A percentile compares a stretch with the other conserved stretches of the same genome.
These are phyloP conservation scores for Aspergillus aculeatus DNA, from an alignment of 2,329 filamentous ascomycete genomes.

Conservation along the genomic window DNA sequence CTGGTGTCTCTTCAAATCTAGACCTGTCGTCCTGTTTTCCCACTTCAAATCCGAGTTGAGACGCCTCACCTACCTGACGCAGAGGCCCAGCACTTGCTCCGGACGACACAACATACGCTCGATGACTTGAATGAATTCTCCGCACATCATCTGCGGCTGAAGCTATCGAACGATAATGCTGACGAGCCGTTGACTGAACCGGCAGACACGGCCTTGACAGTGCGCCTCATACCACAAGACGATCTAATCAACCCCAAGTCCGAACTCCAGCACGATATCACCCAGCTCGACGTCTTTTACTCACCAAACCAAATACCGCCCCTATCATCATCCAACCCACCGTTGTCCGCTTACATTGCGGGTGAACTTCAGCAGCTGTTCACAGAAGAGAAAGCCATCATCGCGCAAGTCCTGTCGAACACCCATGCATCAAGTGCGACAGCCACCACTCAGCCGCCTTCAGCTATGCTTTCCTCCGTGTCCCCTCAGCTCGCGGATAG, in stretches of 20 bases:
- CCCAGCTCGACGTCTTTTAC: conserved; percentile 76
- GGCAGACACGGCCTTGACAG: conserved; percentile 60
- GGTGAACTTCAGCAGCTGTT: conserved; percentile 75
- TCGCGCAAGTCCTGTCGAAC: conserved; percentile 69
- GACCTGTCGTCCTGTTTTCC: conserved; percentile 86
- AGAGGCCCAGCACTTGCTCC: conserved; percentile 72
- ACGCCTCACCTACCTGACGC: conserved; percentile 63
- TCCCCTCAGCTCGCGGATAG: conserved; percentile 54
- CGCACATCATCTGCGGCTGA: conserved; percentile 75
- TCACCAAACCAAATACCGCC: conserved; percentile 66
- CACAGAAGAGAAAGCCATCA: conserved; percentile 81
- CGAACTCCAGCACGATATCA: conserved; percentile 65
- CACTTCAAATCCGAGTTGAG: conserved; percentile 76
- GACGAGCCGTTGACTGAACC: conserved; percentile 20
- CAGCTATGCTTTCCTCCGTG: conserved; percentile 37
- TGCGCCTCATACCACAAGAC: conserved; percentile 64
- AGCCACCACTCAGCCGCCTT: conserved; percentile 27
- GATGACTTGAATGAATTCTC: conserved; percentile 86
- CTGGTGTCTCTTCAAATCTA: conserved; percentile 40
- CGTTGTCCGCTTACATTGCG: conserved; percentile 74
- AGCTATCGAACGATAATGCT: conserved; percentile 50
- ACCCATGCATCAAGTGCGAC: conserved; percentile 32
- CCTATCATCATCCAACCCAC: conserved; percentile 66
- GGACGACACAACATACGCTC: conserved; percentile 78
- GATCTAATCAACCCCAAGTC: conserved; percentile 54